Conservation (phyloP, 2,329 filamentous ascomycete genomes). For the Capronia americana region DNA sequence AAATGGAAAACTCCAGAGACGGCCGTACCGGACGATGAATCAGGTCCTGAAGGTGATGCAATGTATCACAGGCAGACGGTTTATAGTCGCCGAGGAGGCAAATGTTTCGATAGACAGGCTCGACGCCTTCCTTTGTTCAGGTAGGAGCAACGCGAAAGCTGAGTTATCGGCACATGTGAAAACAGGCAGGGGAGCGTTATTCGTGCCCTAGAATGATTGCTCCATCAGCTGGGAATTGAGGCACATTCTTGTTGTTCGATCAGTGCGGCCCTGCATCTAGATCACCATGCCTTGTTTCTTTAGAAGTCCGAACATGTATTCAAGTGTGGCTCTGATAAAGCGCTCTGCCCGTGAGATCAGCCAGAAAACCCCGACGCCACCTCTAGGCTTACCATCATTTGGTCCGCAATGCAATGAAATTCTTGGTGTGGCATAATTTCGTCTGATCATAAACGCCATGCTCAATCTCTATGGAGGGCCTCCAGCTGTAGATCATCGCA, state of each 20-base stretch:
- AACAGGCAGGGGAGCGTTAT: neutral
- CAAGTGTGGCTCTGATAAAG: neutral
- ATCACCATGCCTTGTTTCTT: neutral
- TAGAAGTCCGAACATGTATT: neutral
- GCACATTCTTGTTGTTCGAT: neutral
- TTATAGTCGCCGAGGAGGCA: neutral
- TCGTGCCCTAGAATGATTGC: neutral
- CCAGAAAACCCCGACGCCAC: slow-evolving; percentile 1
- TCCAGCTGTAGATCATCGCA: slow-evolving; percentile 25
- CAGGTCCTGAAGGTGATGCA: neutral
- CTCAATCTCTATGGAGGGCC: slow-evolving; percentile 7
- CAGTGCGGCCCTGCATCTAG: neutral
- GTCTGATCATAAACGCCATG: slow-evolving; percentile 19
- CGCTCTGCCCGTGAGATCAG: neutral
- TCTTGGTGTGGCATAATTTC: slow-evolving; percentile 12
- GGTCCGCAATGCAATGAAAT: slow-evolving; percentile 17
- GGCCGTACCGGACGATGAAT: neutral
- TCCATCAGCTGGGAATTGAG: neutral
- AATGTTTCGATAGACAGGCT: neutral
- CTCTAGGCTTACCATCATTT: slow-evolving; percentile 14
- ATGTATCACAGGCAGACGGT: neutral
- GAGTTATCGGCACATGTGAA: neutral
- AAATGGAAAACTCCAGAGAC: neutral
- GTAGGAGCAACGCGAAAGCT: neutral
- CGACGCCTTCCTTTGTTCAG: neutral